phyloP scores from a whole-genome alignment of 257 asterid genomes.

The Lycium ferocissimum region DNA sequence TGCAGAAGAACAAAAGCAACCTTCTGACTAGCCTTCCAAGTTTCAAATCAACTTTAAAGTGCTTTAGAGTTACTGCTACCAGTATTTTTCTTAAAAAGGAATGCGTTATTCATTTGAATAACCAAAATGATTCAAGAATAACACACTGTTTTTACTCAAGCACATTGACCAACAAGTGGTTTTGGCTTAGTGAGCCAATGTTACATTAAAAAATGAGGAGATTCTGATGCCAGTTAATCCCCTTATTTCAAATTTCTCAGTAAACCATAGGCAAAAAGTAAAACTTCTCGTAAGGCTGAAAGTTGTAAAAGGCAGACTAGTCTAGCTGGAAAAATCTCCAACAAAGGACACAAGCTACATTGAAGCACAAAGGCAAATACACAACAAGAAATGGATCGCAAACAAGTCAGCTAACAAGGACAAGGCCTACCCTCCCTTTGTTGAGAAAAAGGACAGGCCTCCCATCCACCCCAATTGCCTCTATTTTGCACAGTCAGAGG shows the following conservation, averaged over 20 bases:
- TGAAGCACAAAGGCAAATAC: not conserved
- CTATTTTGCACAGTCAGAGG: conserved; percentile 6
- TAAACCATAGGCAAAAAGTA: not conserved
- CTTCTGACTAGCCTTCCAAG: not conserved
- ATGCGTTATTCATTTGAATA: not conserved
- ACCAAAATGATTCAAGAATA: not conserved
- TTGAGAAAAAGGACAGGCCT: not conserved
- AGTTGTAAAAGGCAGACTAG: not conserved
- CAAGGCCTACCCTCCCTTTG: not conserved
- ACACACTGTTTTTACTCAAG: not conserved
- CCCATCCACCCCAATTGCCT: not conserved
- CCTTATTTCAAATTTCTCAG: not conserved
- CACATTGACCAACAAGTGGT: not conserved
- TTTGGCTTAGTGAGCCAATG: not conserved
- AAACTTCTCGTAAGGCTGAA: not conserved
- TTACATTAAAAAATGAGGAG: not conserved
- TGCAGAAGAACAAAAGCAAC: not conserved
- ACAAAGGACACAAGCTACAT: conserved; percentile 16
- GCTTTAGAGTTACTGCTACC: not conserved
- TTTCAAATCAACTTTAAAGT: not conserved
- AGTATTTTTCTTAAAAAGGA: not conserved
- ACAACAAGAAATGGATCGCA: not conserved
- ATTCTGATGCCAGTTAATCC: not conserved
- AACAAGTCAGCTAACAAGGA: conserved; percentile 7
- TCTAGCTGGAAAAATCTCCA: not conserved